Base-by-base conservation (phyloP, 208 protist species). In the Acanthamoeba castellanii region DNA sequence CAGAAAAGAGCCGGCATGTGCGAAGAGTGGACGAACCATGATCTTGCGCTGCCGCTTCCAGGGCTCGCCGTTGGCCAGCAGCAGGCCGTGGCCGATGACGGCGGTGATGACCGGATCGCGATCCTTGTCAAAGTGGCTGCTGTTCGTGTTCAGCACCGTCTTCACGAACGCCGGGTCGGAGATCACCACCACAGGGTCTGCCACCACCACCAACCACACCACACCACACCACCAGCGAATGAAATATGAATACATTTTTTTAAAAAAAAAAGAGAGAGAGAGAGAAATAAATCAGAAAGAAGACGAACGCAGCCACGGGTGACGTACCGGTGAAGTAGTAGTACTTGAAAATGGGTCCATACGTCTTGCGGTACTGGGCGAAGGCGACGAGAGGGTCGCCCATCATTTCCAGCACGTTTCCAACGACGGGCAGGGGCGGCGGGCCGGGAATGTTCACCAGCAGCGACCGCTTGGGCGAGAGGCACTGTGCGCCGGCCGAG, bases 141-240 rank as follows among this genome's bases (percentile, higher is more conserved):
- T 90, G 52, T 90, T 90, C 3, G 82, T 90, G 37, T 27, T 90
- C 8, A 90, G 82, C 52, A 90, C 57, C 30, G 47, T n/a, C 55
- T 90, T 90, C 9, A 90, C 82, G 13, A 70, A 47, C 13, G n/a
- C 82, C n/a, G 82, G 82, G n/a, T 90, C 82, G 57, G 82, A 90
- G 82, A 90, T 90, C n/a, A 68, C 82, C n/a, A 90, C 82, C 30
- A 90, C 82, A 37, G 82, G 82, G 55, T 90, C 74, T 82, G 74
- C 57, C 57, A 61, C 2, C 61, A 68, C n/a, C n/a, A n/a, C n/a
- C n/a, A n/a, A n/a, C n/a, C n/a, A n/a, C n/a, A n/a, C n/a, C n/a
- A n/a, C n/a, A n/a, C n/a, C n/a, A n/a, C n/a, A 37, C 37, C 37
- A 37, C 37, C 37, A 37, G 37, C 37, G 37, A 37, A 37, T 3